phyloP scores from a whole-genome alignment of 2,329 filamentous ascomycete genomes.

The Epichloe scottii region DNA sequence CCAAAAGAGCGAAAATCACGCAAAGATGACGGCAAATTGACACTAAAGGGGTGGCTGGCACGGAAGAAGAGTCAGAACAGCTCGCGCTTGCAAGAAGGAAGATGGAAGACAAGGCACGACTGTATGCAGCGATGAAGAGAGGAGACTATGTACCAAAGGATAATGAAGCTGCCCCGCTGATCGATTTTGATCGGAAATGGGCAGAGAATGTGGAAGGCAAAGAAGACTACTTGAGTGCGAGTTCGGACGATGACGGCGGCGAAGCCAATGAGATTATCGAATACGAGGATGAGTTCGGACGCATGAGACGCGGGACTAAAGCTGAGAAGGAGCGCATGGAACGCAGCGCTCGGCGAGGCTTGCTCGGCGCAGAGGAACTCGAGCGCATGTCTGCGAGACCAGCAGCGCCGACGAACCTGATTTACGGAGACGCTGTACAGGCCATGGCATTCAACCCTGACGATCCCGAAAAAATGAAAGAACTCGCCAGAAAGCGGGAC shows the following conservation, averaged over 20 bases:
- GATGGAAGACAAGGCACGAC: conserved; percentile 80
- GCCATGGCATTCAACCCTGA: conserved; percentile 70
- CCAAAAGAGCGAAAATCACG: conserved; percentile 16
- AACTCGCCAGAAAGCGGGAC: conserved; percentile 66
- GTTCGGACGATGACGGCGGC: conserved; percentile 27
- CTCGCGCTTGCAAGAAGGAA: conserved; percentile 61
- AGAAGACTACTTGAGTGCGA: conserved; percentile 46
- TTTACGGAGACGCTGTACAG: conserved; percentile 80
- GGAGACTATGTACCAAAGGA: conserved; percentile 67
- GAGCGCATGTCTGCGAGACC: conserved; percentile 59
- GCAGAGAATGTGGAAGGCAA: conserved; percentile 50
- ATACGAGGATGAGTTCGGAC: conserved; percentile 84
- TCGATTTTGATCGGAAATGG: conserved; percentile 97
- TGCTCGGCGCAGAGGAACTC: conserved; percentile 45
- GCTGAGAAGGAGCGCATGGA: conserved; percentile 54
- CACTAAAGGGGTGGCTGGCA: conserved; percentile 37
- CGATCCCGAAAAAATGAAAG: conserved; percentile 60
- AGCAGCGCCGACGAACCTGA: conserved; percentile 54
- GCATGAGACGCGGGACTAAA: conserved; percentile 60
- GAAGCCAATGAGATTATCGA: conserved; percentile 58
- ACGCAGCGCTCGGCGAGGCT: conserved; percentile 35
- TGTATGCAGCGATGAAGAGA: conserved; percentile 82
- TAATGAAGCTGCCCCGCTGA: conserved; percentile 52
- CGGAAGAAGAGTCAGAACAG: conserved; percentile 52
- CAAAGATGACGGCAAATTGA: conserved; percentile 40